Base-by-base conservation (phyloP, 2,329 filamentous ascomycete genomes). In the Phialocephala sp. region DNA sequence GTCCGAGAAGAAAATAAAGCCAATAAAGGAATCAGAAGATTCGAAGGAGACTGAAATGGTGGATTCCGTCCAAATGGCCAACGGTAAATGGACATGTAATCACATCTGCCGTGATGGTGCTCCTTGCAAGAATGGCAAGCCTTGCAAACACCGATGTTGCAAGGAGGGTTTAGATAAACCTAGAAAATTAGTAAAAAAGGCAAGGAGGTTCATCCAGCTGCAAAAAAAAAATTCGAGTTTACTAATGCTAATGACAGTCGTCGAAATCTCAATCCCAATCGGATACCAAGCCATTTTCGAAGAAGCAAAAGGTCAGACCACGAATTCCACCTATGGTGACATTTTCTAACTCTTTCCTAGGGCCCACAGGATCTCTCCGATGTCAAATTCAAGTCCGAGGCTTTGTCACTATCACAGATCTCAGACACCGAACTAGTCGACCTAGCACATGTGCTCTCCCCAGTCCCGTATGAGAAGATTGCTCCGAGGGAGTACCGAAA, bases 21-120 rank as follows among this genome's bases (percentile, higher is more conserved):
- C 4, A 18, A 36, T 4, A 14, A 60, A 64, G 45, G 39, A 60
- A n/a, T 5, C 20, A 39, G 56, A 59, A 41, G 35, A 37, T 35
- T 14, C 52, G 15, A 63, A 45, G n/a, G 64, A 59, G 1, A n/a
- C 45, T 12, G 58, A 69, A 11, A 27, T 62, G 9, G 27, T 64
- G 8, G 75, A 83, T 56, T 83, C 87, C 4, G 75, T 79, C 1
- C 83, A 82, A 70, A 83, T 93, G 67, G 77, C 81, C 0, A 94
- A 91, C 72, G 91, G 91, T 0, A 91, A 84, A 72, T 94, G 89
- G 87, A 83, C 84, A 41, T 94, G 91, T 77, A 90, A 90, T 65
- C 91, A 94, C 73, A 77, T 77, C 20, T 94, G 91, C 62, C 73
- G 74, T n/a, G 79, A 80, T 58, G 77, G 75, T 1, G 73, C 73